Base-by-base conservation (phyloP, 345 rosid species). In the thale cress (Arabidopsis thaliana) region DNA sequence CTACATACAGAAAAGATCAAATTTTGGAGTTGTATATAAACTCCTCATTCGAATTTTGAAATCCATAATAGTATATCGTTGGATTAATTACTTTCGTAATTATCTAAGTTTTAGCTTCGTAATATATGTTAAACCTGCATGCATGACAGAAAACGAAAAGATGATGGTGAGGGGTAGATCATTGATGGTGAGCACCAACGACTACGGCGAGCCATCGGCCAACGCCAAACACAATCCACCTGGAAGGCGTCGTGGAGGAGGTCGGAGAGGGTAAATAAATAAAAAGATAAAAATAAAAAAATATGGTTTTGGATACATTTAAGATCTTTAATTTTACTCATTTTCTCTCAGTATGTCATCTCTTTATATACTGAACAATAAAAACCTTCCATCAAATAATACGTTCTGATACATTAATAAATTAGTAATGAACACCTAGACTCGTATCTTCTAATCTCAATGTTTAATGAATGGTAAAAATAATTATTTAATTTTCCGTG, bases 181-280 rank as follows among this genome's bases (percentile, higher is more conserved):
- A 8, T 33, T 91, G 73, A 74, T 36, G 82, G 76, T 74, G 72
- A 75, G 63, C 24, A 63, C 85, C 28, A 50, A 84, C 40, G 97
- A 91, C 69, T 89, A 89, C 28, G 61, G 9, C 7, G 85, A 49
- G 33, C 87, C 92, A 36, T 57, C 84, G 0, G 90, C 95, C 7
- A 91, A 89, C 77, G 77, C 24, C 2, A 82, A 87, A 28, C 93
- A 87, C 52, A 87, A 87, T 52, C 97, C 89, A 68, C 84, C 87
- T 3, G 80, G 66, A 4, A 75, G 73, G 24, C 74, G 52, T 32
- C 74, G 52, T 32, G 72, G 77, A 40, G 65, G 73, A 5, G 74
- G 87, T 60, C 79, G 80, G 3, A 72, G 70, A 81, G 84, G 81
- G 0, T 41, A 59, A 69, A 24, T 6, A n/a, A 11, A 7, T 0